phyloP scores from a whole-genome alignment of 441 rosid genomes.

The Geranium incanum region DNA sequence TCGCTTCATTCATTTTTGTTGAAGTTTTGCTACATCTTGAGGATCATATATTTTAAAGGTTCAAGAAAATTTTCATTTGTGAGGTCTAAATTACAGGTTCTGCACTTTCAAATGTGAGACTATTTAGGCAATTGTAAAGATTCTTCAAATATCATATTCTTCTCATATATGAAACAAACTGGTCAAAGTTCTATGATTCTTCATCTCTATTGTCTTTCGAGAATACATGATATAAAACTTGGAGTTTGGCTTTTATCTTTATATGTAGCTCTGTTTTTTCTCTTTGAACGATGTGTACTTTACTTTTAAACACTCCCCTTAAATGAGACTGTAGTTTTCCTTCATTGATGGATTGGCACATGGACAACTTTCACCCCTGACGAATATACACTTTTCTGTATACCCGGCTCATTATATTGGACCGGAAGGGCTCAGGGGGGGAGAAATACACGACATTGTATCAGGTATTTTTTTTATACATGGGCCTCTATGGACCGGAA shows the following conservation, averaged over 20 bases:
- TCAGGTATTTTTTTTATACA: background rate
- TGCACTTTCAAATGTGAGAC: background rate
- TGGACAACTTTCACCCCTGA: background rate
- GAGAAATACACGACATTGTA: background rate
- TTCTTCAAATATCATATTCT: background rate
- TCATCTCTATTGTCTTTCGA: background rate
- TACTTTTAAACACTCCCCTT: background rate
- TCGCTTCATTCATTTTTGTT: background rate
- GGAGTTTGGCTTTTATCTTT: background rate
- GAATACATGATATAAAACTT: background rate
- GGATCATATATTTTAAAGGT: background rate
- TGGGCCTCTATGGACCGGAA: background rate
- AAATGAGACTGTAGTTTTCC: background rate
- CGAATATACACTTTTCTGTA: background rate
- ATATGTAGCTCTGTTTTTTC: background rate
- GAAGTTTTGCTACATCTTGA: background rate
- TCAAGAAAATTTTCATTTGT: background rate
- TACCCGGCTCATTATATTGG: background rate
- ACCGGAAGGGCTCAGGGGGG: background rate
- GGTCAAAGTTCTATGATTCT: background rate
- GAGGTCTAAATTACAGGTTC: background rate
- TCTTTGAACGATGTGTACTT: background rate
- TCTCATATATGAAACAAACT: background rate
- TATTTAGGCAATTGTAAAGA: background rate
- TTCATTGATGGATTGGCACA: background rate